These are phyloP conservation scores for Yamadazyma philogaea DNA, from an alignment of 805 yeast species.

Conservation along the genomic window DNA sequence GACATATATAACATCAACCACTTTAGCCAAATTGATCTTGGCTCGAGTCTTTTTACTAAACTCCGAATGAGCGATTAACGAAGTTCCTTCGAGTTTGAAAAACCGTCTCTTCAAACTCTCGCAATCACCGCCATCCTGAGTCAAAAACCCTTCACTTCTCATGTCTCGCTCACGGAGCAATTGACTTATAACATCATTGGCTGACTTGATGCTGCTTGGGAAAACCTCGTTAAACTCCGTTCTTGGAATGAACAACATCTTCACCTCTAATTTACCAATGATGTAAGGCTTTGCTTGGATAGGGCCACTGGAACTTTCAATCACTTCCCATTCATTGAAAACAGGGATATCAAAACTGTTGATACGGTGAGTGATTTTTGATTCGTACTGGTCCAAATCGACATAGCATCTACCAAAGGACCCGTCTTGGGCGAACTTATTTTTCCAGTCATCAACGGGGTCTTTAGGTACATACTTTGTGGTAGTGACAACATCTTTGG, in stretches of 20 bases:
- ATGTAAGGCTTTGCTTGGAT: conserved; percentile 47
- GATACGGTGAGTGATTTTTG: conserved; percentile 52
- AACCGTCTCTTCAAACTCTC: conserved; percentile 68
- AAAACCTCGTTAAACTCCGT: conserved; percentile 55
- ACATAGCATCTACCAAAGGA: conserved; percentile 81
- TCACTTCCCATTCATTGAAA: conserved; percentile 77
- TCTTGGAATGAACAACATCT: conserved; percentile 69
- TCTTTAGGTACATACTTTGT: conserved; percentile 53
- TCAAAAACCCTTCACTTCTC: conserved; percentile 62
- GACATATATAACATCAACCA: conserved; percentile 48
- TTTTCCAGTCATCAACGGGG: conserved; percentile 58
- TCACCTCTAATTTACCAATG: conserved; percentile 64
- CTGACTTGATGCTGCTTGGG: conserved; percentile 64
- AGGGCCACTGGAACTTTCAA: conserved; percentile 21
- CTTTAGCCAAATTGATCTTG: conserved; percentile 70
- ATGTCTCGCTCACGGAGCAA: conserved; percentile 24
- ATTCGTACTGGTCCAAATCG: conserved; percentile 56
- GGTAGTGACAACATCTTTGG: conserved; percentile 45
- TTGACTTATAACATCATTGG: conserved; percentile 33
- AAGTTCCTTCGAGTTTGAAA: conserved; percentile 69
- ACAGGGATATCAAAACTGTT: conserved; percentile 55
- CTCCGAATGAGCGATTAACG: conserved; percentile 75
- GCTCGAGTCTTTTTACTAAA: conserved; percentile 66
- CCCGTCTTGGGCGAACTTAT: conserved; percentile 76
- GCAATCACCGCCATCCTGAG: conserved; percentile 92